A percentile compares a stretch with the other conserved stretches of the same genome.
Evolutionary conservation across 2,329 filamentous ascomycete genomes (phyloP).

Genomic region (Fusarium paranaense): DNA sequence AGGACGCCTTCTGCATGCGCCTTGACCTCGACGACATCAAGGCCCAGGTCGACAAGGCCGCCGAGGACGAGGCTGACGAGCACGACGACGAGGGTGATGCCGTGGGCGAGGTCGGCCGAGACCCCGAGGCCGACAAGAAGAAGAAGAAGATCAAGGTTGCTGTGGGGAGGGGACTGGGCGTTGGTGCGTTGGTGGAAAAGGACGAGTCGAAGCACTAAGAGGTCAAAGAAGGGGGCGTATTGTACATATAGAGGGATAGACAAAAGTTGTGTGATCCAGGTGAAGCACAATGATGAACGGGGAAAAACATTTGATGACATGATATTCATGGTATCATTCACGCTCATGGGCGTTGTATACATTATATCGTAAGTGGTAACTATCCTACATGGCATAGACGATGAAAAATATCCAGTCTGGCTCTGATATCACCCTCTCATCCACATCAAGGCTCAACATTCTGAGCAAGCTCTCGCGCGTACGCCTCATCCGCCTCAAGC

Average conservation of each 20-base stretch:
- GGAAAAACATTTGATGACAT: conserved; percentile 15
- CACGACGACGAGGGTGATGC: conserved; percentile 71
- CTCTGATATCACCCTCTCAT: background rate
- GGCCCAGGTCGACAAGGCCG: conserved; percentile 56
- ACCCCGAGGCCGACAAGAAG: conserved; percentile 52
- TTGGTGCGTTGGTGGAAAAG: conserved; percentile 81
- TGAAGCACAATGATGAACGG: conserved; percentile 28
- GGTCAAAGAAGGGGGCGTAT: background rate
- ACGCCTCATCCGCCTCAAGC: conserved; percentile 60
- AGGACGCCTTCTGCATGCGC: conserved; percentile 95
- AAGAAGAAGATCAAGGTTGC: conserved; percentile 82
- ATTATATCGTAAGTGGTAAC: background rate
- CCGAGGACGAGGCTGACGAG: conserved; percentile 40
- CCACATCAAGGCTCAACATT: background rate
- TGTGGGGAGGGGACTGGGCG: conserved; percentile 83
- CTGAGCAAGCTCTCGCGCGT: conserved; percentile 56
- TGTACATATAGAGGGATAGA: conserved; percentile 44
- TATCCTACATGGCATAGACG: background rate
- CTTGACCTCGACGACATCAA: conserved; percentile 79
- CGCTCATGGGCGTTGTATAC: background rate
- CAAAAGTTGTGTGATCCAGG: conserved; percentile 27
- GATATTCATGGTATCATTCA: conserved; percentile 14
- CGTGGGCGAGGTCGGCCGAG: conserved; percentile 73
- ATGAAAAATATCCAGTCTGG: background rate
- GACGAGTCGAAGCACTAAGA: conserved; percentile 61